phyloP scores from a whole-genome alignment of 306 rosid species.

The Corylus avellana region DNA sequence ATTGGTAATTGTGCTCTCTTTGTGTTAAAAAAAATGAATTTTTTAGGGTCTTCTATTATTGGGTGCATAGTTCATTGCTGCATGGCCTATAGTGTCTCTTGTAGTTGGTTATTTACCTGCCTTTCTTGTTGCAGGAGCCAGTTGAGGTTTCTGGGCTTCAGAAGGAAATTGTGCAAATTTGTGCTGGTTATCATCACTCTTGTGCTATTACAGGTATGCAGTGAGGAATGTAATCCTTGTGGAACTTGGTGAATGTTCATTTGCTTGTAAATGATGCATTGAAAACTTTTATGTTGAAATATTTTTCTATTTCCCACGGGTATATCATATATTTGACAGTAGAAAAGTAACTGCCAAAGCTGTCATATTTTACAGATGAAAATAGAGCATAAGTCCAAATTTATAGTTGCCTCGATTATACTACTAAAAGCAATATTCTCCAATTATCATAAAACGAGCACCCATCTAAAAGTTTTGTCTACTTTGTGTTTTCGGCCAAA shows the following conservation, averaged over 20 bases:
- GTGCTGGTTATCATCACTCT: conserved; percentile 90
- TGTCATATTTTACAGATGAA: background rate
- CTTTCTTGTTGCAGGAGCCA: conserved; percentile 61
- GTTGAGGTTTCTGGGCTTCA: conserved; percentile 58
- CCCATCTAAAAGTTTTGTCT: too few species aligned
- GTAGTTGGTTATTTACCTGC: conserved; percentile 16
- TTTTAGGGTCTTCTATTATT: background rate
- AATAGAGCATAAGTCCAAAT: too few species aligned
- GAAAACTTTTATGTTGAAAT: background rate
- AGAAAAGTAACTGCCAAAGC: background rate
- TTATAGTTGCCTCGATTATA: background rate
- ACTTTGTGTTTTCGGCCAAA: too few species aligned
- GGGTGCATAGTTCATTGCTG: background rate
- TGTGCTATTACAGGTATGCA: conserved; percentile 80
- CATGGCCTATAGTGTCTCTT: background rate
- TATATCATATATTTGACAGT: background rate
- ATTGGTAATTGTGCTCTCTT: background rate
- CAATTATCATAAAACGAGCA: too few species aligned
- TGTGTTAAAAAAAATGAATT: background rate
- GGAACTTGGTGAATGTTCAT: background rate
- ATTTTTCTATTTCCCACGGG: background rate
- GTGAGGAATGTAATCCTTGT: background rate
- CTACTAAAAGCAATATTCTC: too few species aligned
- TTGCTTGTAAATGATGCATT: background rate
- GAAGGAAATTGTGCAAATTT: conserved; percentile 64